Base-by-base conservation (phyloP, 495 filamentous ascomycete genomes). In the Bombardia bombarda region DNA sequence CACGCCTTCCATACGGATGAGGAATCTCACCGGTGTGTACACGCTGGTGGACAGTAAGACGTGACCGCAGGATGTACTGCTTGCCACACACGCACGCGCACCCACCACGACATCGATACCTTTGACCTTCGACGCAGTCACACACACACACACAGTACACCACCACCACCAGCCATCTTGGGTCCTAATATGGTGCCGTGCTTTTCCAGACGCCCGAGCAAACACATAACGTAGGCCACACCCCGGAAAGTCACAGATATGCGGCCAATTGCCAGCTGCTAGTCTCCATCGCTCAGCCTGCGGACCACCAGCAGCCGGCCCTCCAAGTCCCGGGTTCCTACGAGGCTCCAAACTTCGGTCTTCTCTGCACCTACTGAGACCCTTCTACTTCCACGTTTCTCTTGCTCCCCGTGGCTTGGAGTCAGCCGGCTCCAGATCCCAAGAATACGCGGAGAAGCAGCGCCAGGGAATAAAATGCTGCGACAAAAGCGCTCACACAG, bases 11-110 rank as follows among this genome's bases (percentile, higher is more conserved):
- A 59, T 93, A 98, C 83, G 90, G 88, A 55, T 98, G 92, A 7
- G 92, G 92, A 61, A 97, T 98, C 63, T 98, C 92, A 34, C 92
- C 92, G 2, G 92, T 97, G 54, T 98, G 92, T 23, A 96, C 92
- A 39, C 92, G 83, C 49, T 83, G 79, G 62, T 98, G 92, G 4
- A 98, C 92, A 1, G 92, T 98, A 61, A 98, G 70, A 7, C 92
- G 92, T 13, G 92, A 96, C 26, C 92, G 80, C 56, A 97, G 92
- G 50, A 98, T 98, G 60, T 97, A 98, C 55, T 90, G 89, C 60
- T 97, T 98, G 24, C 82, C 34, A 37, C 13, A 14, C 12, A 22
- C 34, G 3, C 34, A 22, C 8, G 20, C 18, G 6, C 17, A 19
- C 34, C 21, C 17, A 13, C 9, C 34, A 18, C 32, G 17, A 33